Evolutionary conservation across 2,329 filamentous ascomycete genomes (phyloP), one percentile per base, ranked within the genome.

Genomic region (Talaromyces amestolkiae): DNA sequence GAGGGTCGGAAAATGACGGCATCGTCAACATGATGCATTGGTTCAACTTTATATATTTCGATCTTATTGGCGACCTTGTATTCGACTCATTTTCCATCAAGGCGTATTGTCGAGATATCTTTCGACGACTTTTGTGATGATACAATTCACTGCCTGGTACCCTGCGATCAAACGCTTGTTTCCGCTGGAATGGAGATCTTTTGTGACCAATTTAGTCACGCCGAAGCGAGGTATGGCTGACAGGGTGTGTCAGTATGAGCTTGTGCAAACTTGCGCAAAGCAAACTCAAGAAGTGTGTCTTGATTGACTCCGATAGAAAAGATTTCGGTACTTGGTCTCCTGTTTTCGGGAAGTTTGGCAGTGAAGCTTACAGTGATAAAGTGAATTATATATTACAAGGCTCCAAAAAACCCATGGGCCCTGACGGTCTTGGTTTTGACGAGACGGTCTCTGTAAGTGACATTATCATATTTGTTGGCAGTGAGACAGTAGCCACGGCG

Each of bases 41-140:
- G 73, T 73, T 71, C 56, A 77, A 77, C 24, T 78, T 68, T 41
- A 72, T 72, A 0, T 75, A 75, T 2, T 81, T 80, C 62, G 78
- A 82, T 63, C 72, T 81, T 27, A 75, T 81, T 53, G 78, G 78
- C 0, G 77, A 81, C 33, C 63, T 81, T 0, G 70, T 74, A 0
- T 80, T 81, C 53, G 78, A 80, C 33, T 66, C 73, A 1, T 82
- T 81, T 65, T 47, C 2, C 27, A 63, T 15, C 6, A 47, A 17
- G 61, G 61, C 6, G 35, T 37, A 33, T 63, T 49, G 47, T 39
- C 27, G 15, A 56, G 51, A 63, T 63, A 63, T 35, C 22, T 63
- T 7, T 45, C 49, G n/a, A n/a, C n/a, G n/a, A n/a, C n/a, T n/a
- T n/a, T n/a, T n/a, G n/a, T n/a, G n/a, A n/a, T n/a, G n/a, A n/a